Evolutionary conservation across 345 rosid genomes (phyloP).

Genomic region (Litchi chinensis): DNA sequence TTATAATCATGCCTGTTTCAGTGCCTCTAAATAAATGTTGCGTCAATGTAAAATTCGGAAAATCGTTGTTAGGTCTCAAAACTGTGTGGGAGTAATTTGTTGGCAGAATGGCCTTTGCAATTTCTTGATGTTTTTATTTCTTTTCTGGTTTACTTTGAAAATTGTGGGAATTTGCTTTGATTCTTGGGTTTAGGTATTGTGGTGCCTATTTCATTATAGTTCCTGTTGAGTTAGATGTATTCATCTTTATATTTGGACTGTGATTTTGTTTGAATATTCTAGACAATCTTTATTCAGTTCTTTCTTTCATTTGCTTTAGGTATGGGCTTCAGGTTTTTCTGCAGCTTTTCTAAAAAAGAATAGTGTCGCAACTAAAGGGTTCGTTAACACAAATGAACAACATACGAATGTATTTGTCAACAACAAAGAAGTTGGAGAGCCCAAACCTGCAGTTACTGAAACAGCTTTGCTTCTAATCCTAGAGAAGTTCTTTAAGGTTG

Average conservation of each 20-base stretch:
- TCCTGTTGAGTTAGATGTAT: neutral
- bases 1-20: neutral
- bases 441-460: constrained; percentile 78
- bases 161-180: neutral
- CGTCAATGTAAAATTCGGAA: neutral
- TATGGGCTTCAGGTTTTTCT: constrained; percentile 97
- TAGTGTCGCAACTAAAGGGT: constrained; percentile 81
- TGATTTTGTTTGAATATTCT: neutral
- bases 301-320: constrained; percentile 51
- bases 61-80: neutral
- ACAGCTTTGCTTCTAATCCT: constrained; percentile 77
- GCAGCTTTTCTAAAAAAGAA: constrained; percentile 92
- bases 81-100: neutral
- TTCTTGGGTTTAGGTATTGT: constrained; percentile 3
- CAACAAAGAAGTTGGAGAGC: constrained; percentile 37
- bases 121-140: neutral
- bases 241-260: constrained; percentile 11
- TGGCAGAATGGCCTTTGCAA: neutral
- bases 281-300: neutral
- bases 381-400: constrained; percentile 31
- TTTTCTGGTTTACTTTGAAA: neutral
- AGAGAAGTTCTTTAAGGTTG: constrained; percentile 74
- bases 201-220: neutral
- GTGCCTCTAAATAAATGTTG: neutral
- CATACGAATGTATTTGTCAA: constrained; percentile 27